Percentiles rank a stretch among this genome's conserved stretches.
Evolutionary conservation across 78 protist genomes (phyloP).

Genomic region (Corallochytrium limacisporum): DNA sequence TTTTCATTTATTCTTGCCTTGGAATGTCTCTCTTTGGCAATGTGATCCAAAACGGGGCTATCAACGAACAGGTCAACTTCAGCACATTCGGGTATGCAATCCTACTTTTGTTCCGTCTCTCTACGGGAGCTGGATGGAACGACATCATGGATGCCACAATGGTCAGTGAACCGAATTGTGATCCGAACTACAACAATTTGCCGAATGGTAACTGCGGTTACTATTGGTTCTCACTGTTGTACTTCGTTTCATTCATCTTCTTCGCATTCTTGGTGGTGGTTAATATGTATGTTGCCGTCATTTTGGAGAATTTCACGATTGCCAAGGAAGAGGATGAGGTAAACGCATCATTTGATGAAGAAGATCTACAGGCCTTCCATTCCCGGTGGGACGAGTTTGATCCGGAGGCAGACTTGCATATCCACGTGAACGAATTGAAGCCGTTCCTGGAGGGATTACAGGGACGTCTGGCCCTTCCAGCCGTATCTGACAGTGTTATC

Average conservation of each 20-base stretch:
- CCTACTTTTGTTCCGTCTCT: slow-evolving; percentile 1
- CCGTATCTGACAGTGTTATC: too few relatives aligned
- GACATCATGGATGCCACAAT: background rate
- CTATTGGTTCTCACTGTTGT: background rate
- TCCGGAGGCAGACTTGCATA: too few relatives aligned
- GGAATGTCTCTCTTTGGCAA: slow-evolving; percentile 13
- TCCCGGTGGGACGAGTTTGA: background rate
- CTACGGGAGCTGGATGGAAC: slow-evolving; percentile 33
- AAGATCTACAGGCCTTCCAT: background rate
- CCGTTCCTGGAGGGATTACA: too few relatives aligned
- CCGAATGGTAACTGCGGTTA: slow-evolving; percentile 18
- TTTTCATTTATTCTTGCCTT: slow-evolving; percentile 13
- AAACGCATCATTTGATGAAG: too few relatives aligned
- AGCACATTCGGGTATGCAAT: background rate
- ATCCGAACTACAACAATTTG: background rate
- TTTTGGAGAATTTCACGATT: slow-evolving; percentile 17
- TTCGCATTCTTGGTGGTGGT: background rate
- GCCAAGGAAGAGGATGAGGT: background rate
- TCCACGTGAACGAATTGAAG: too few relatives aligned
- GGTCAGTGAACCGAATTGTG: slow-evolving; percentile 8
- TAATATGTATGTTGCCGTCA: slow-evolving; percentile 23
- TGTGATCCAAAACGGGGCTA: background rate
- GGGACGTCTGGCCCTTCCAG: too few relatives aligned
- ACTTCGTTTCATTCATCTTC: background rate
- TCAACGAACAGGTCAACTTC: slow-evolving; percentile 22